phyloP scores from a whole-genome alignment of 257 asterid species.

The Lycium ferocissimum region DNA sequence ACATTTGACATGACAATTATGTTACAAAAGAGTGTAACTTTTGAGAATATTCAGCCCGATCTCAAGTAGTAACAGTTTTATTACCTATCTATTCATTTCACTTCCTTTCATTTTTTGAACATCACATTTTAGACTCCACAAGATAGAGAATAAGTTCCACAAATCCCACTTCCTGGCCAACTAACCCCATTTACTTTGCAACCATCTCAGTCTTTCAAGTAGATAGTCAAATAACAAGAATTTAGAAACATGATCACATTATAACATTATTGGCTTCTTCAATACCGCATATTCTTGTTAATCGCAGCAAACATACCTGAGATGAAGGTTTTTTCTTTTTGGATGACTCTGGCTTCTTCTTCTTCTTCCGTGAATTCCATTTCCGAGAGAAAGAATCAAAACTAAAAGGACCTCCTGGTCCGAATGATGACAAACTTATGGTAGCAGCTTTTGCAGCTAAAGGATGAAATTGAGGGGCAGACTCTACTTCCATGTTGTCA shows the following conservation, averaged over 20 bases:
- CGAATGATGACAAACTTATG: slow-evolving; percentile 68
- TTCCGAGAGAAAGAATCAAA: slow-evolving; percentile 57
- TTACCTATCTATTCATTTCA: too few species aligned
- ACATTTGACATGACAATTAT: too few species aligned
- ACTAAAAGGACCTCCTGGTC: slow-evolving; percentile 77
- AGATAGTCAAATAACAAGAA: not conserved
- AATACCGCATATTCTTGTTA: slow-evolving; percentile 1
- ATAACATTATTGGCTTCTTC: not conserved
- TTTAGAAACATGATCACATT: not conserved
- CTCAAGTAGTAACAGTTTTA: too few species aligned
- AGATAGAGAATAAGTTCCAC: too few species aligned
- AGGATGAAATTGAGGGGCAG: slow-evolving; percentile 56
- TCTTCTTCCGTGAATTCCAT: slow-evolving; percentile 53
- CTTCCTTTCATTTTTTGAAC: too few species aligned
- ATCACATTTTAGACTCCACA: too few species aligned
- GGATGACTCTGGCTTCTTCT: slow-evolving; percentile 55
- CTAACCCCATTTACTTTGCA: too few species aligned
- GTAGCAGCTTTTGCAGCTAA: slow-evolving; percentile 67
- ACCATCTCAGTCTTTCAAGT: too few species aligned
- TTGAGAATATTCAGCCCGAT: too few species aligned
- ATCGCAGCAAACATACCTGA: slow-evolving; percentile 44
- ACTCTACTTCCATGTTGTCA: slow-evolving; percentile 43
- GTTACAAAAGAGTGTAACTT: too few species aligned
- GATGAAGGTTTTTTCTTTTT: slow-evolving; percentile 44
- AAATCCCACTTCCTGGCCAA: too few species aligned